Base-by-base conservation (phyloP, 148 eudicot genomes). In the Vaccinium corymbosum region DNA sequence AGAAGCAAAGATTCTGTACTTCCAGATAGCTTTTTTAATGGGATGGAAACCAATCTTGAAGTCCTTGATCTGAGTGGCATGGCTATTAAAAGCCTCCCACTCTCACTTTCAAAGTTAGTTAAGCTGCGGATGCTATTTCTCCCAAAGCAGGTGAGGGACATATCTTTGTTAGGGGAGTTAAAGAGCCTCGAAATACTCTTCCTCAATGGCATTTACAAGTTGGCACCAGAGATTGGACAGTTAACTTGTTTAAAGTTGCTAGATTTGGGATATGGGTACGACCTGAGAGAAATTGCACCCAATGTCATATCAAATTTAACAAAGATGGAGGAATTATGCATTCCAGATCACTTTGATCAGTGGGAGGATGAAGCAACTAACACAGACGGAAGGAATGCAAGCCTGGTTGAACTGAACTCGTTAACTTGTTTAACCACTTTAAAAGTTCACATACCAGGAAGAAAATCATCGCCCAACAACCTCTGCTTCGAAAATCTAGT, bases 271-370 rank as follows among this genome's bases (percentile, higher is more conserved):
- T 7, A 64, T 22, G 11, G 7, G 10, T 29, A 62, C 5, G 15
- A 1, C 4, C 25, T 51, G 1, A 27, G 22, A 14, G 17, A 27
- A 6, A 27, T 82, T 70, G 27, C 78, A 27, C 76, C 76, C 17
- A 50, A 50, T 22, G 59, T 81, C 46, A 48, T 81, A 70, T 81
- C 83, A 14, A 70, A 17, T 49, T 70, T 81, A 35, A 50, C 49
- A 17, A 27, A 15, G 6, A 3, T 81, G 76, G 83, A 81, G 50
- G 56, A 49, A 48, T 49, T 70, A 73, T 48, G 52, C 75, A 81
- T 81, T 14, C 25, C 52, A 15, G 15, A 46, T 48, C 0, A 6
- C n/a, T 64, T n/a, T 64, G 32, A 22, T 25, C 0, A 1, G 71
- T 64, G 71, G 71, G 27, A 64, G 9, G 71, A 20, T n/a, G 15